A percentile compares a stretch with the other conserved stretches of the same genome.
Conservation (phyloP, 192 early-diverging fungal species). For the Coemansia sp. region DNA sequence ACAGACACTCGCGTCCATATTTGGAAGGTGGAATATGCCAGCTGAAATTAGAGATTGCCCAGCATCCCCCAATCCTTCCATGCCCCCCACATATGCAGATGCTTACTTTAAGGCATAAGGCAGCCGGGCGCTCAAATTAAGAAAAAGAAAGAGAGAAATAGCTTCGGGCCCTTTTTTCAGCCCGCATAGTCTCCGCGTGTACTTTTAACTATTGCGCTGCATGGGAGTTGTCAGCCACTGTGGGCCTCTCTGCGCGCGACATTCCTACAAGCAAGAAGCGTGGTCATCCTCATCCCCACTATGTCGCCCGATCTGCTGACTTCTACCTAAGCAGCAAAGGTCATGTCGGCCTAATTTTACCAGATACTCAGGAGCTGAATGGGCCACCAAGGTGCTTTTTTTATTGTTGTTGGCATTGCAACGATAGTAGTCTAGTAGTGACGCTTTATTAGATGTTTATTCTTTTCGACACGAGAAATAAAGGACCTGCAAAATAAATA, state of each 20-base stretch:
- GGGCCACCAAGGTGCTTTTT: not conserved
- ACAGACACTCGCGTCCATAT: not conserved
- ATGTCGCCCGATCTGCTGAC: not conserved
- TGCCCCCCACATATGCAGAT: not conserved
- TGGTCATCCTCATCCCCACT: not conserved
- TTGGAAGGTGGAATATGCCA: conserved; percentile 6
- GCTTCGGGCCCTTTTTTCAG: not conserved
- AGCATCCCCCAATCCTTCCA: conserved; percentile 1
- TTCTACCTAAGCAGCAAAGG: not conserved
- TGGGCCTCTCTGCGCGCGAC: not conserved
- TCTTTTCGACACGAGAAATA: not conserved
- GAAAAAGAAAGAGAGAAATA: not conserved
- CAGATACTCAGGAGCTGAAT: not conserved
- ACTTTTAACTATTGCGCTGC: not conserved
- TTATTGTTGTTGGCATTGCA: not conserved
- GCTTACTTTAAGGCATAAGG: not conserved
- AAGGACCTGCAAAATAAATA: not conserved
- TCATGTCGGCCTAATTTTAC: not conserved
- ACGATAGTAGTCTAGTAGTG: not conserved
- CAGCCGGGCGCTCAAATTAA: not conserved
- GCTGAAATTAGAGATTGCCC: conserved; percentile 1
- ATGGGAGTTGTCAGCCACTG: not conserved
- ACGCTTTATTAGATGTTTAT: not conserved
- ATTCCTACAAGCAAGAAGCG: not conserved
- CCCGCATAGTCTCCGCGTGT: not conserved